Evolutionary conservation across 2,329 filamentous ascomycete species (phyloP), one percentile per base, ranked within the genome.

Genomic region (Hypocrella siamensis): DNA sequence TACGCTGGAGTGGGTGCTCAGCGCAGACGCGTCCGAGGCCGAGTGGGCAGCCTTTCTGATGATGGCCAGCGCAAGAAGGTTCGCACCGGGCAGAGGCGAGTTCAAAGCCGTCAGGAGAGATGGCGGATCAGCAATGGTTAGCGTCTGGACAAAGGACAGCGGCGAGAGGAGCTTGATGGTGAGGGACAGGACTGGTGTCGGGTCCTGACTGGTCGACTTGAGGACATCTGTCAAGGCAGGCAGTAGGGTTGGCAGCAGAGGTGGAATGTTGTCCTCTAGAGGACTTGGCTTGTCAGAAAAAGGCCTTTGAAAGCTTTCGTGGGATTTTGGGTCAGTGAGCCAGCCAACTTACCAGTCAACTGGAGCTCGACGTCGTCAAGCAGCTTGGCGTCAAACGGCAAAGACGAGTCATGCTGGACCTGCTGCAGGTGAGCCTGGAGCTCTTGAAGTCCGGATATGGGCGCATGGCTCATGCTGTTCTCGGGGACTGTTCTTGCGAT

Each of bases 321-420:
- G n/a, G n/a, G n/a, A n/a, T n/a, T n/a, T n/a, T n/a, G n/a, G n/a
- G n/a, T n/a, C n/a, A n/a, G n/a, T n/a, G n/a, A n/a, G 10, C 14
- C 15, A 4, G 19, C 12, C 10, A 19, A 17, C 46, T 17, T 45
- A 65, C 68, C 63, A 26, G 58, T 73, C 12, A 76, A 53, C 43
- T 75, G 69, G 4, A 75, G 59, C 42, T 69, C 63, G 28, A 75
- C 62, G 43, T 70, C 53, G 43, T 75, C 71, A 36, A 76, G 66
- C 3, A 75, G 54, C 40, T 63, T 64, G 9, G 52, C 49, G 36
- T 65, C 49, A 22, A 69, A 52, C 1, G 54, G 46, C 2, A 58
- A 46, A 1, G 52, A 51, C 14, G 62, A 53, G 37, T 64, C 57
- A 17, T 51, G 45, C 14, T 59, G 38, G n/a, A 75, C 52, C 18